These are phyloP conservation scores for Candida gorgasii DNA, from an alignment of 805 yeast species.

Conservation along the genomic window DNA sequence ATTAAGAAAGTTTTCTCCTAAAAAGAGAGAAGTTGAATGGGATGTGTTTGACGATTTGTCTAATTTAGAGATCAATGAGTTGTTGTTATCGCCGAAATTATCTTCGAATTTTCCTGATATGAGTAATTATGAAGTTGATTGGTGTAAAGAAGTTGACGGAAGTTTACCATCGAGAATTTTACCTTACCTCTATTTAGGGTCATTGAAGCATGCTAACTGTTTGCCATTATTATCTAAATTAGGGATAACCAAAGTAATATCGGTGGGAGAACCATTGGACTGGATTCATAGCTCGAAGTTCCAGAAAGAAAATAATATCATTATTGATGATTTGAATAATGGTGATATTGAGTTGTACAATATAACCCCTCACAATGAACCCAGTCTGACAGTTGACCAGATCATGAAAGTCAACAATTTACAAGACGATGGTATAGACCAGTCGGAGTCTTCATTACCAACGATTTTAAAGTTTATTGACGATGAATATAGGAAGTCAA, in stretches of 20 bases:
- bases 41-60: conserved; percentile 29
- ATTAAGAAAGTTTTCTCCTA: conserved; percentile 62
- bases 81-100: conserved; percentile 21
- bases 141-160: conserved; percentile 54
- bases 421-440: conserved; percentile 90
- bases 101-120: conserved; percentile 1
- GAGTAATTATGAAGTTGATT: conserved; percentile 17
- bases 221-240: conserved; percentile 60
- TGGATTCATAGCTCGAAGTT: conserved; percentile 54
- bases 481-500: conserved; percentile 21
- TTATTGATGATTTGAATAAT: conserved; percentile 22
- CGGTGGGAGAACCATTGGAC: conserved; percentile 78
- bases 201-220: conserved; percentile 77
- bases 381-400: conserved; percentile 33
- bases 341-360: conserved; percentile 34
- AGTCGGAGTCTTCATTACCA: conserved; percentile 61
- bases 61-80: conserved; percentile 33
- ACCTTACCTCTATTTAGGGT: conserved; percentile 84
- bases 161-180: conserved; percentile 81
- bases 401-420: conserved; percentile 68
- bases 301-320: conserved; percentile 23
- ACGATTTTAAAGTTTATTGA: conserved; percentile 68
- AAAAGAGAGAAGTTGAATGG: conserved; percentile 25
- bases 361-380: conserved; percentile 23
- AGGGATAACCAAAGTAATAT: conserved; percentile 72